Evolutionary conservation across 805 yeast species (phyloP).

Genomic region (Saccharomycopsis fermentans): DNA sequence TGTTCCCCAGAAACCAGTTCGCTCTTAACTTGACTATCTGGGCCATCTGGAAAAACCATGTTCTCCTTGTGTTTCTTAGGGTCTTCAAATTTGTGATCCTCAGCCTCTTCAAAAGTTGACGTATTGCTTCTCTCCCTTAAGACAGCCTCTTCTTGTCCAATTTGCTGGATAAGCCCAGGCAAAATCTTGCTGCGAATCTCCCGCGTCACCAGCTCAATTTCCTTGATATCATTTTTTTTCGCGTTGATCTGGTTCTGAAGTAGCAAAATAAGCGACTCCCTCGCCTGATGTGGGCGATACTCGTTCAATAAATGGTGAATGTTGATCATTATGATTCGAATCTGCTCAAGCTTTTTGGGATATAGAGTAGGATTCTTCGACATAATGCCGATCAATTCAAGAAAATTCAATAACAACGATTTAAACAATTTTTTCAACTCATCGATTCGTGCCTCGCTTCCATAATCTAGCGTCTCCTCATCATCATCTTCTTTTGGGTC

Average conservation of each 20-base stretch:
- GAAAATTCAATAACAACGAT: constrained; percentile 66
- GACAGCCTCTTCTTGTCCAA: background rate
- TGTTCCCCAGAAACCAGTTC: too few species aligned
- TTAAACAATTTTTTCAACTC: constrained; percentile 75
- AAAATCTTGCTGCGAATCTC: background rate
- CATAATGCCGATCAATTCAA: constrained; percentile 74
- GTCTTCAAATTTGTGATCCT: too few species aligned
- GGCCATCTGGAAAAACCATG: too few species aligned
- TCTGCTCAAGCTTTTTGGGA: constrained; percentile 59
- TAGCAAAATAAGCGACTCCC: constrained; percentile 75
- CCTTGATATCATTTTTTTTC: constrained; percentile 42
- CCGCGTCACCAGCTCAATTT: constrained; percentile 6
- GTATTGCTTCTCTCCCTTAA: background rate
- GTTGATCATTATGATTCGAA: constrained; percentile 72
- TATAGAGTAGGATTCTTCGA: constrained; percentile 60
- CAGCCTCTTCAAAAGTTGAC: too few species aligned
- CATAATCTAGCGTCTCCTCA: constrained; percentile 24
- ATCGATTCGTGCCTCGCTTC: constrained; percentile 49
- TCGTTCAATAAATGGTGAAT: constrained; percentile 87
- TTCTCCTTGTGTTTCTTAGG: too few species aligned
- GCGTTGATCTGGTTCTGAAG: constrained; percentile 60
- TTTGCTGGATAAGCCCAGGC: background rate
- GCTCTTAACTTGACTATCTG: too few species aligned
- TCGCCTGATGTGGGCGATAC: constrained; percentile 89
- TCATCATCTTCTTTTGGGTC: constrained; percentile 18